Percentiles rank a stretch among this genome's conserved stretches.
Conservation (phyloP, 2,329 filamentous ascomycete genomes). For the Ceratocystis papillata region DNA sequence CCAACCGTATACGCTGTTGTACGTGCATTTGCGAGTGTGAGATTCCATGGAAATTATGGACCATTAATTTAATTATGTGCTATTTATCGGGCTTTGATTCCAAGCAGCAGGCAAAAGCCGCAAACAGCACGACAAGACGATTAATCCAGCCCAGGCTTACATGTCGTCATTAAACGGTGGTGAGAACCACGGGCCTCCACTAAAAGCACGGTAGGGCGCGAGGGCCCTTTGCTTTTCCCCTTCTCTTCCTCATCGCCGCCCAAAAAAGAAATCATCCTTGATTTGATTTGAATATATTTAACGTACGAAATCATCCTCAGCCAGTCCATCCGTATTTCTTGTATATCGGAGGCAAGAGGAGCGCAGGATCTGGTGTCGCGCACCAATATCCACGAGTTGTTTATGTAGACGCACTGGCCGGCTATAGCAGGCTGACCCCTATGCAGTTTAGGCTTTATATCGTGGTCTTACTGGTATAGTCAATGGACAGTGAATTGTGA, state of each 20-base stretch:
- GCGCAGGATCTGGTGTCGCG: background rate
- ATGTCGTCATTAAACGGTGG: slow-evolving; percentile 10
- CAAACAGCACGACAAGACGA: background rate
- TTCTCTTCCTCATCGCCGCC: background rate
- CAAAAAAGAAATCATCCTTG: background rate
- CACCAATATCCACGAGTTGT: background rate
- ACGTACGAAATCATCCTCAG: background rate
- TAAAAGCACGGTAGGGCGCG: slow-evolving; percentile 1
- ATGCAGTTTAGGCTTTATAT: background rate
- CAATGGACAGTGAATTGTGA: background rate
- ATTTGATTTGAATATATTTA: no score
- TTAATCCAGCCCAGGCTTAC: background rate
- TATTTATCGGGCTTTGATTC: background rate
- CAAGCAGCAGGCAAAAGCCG: background rate
- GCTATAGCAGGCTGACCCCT: background rate
- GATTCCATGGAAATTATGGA: background rate
- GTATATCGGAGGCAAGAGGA: background rate
- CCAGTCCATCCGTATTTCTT: background rate
- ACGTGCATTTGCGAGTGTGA: background rate
- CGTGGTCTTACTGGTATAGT: background rate
- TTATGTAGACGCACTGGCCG: background rate
- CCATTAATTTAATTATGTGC: background rate
- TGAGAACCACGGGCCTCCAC: background rate
- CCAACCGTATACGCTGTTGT: background rate
- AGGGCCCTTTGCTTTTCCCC: background rate